These are phyloP conservation scores for Mortierella sp. DNA, from an alignment of 371 early-diverging fungal genomes.

Conservation along the genomic window DNA sequence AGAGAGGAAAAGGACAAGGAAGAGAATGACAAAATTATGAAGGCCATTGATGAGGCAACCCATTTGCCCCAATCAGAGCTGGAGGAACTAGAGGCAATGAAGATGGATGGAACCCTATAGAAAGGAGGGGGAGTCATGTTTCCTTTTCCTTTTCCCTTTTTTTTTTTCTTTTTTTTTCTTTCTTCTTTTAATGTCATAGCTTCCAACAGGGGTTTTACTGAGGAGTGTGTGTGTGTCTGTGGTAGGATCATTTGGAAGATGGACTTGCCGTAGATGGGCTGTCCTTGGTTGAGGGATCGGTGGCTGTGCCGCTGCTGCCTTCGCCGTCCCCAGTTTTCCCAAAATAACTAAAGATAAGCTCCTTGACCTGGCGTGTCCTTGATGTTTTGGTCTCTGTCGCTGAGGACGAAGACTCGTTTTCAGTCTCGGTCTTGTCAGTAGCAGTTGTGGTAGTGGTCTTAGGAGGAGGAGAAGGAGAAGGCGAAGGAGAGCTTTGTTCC, in stretches of 20 bases:
- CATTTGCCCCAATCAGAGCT: constrained; percentile 47
- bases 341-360: constrained; percentile 46
- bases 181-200: too few species aligned
- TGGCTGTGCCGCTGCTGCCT: background rate
- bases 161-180: too few species aligned
- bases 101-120: constrained; percentile 24
- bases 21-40: constrained; percentile 58
- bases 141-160: too few species aligned
- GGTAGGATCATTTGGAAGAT: too few species aligned
- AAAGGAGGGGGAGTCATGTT: background rate
- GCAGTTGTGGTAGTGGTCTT: constrained; percentile 4
- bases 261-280: constrained; percentile 84
- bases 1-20: constrained; percentile 61
- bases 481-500: background rate
- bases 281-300: constrained; percentile 5
- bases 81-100: constrained; percentile 47
- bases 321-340: constrained; percentile 21
- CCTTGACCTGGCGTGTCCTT: constrained; percentile 25
- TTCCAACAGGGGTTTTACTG: too few species aligned
- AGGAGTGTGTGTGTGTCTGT: too few species aligned
- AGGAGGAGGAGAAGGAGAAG: background rate
- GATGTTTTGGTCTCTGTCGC: background rate
- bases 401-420: background rate
- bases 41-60: constrained; percentile 60
- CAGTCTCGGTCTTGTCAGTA: background rate